These are phyloP conservation scores for Prosopis cineraria DNA, from an alignment of 306 rosid species.

Conservation along the genomic window DNA sequence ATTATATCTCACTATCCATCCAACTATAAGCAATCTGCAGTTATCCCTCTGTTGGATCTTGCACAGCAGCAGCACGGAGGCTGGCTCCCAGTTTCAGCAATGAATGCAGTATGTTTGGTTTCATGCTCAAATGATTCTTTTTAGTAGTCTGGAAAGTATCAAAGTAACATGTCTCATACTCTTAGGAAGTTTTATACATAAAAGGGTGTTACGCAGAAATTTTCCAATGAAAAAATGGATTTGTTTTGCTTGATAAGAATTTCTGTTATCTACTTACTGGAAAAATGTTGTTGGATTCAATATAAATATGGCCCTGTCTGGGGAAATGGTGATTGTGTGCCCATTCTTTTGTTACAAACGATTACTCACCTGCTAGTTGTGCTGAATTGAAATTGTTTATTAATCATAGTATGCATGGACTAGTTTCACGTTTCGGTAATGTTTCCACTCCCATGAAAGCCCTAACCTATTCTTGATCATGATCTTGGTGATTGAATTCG, in stretches of 20 bases:
- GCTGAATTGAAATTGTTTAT: neutral
- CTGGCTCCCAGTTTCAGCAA: conserved; percentile 98
- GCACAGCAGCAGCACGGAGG: conserved; percentile 99
- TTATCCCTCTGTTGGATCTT: conserved; percentile 94
- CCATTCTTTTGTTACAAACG: neutral
- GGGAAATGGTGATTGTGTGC: neutral
- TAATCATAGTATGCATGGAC: neutral
- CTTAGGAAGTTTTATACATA: neutral
- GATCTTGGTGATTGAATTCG: neutral
- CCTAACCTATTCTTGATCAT: neutral
- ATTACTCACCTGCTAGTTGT: neutral
- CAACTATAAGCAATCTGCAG: conserved; percentile 98
- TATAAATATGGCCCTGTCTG: neutral
- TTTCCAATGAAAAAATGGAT: conserved; percentile 1
- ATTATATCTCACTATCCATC: conserved; percentile 94
- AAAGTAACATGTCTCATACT: neutral
- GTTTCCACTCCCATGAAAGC: neutral
- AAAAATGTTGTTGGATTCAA: neutral
- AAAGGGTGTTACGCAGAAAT: conserved; percentile 1
- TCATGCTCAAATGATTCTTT: conserved; percentile 23
- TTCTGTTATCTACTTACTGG: neutral
- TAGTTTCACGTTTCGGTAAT: neutral
- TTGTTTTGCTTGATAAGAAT: neutral
- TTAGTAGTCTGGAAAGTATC: conserved; percentile 7
- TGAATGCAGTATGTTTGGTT: conserved; percentile 82